Evolutionary conservation across 2,329 filamentous ascomycete species (phyloP), one percentile per base, ranked within the genome.

Genomic region (Arthrobotrys pseudoclavata): DNA sequence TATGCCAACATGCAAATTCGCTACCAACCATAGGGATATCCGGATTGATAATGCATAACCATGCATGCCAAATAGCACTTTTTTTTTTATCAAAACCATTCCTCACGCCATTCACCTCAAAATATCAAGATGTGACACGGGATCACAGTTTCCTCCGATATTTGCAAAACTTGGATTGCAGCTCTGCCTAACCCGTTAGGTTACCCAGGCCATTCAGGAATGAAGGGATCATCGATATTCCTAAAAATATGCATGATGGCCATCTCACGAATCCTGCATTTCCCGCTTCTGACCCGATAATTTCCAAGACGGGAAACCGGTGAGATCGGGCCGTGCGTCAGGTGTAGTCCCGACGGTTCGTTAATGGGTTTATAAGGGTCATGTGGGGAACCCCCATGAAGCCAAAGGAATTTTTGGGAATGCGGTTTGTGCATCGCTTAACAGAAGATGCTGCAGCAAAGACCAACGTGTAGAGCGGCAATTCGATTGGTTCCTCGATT

Each of bases 11-110:
- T 13, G 15, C 50, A 24, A n/a, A 40, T 40, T 37, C 24, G 47
- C 47, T 57, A 37, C 52, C 52, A 12, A 18, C 24, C n/a, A 15
- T 37, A 9, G 29, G 29, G 18, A 57, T 60, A n/a, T 24, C 34
- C 22, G 69, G 60, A 57, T 71, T 57, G 69, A 64, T 66, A 66
- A 71, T 71, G 60, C 69, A 64, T 66, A 45, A 66, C 48, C 64
- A 60, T 72, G 57, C 67, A 62, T 55, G 20, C 20, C 20, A 26
- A 6, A 62, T 34, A 34, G 31, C 37, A 22, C 47, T 13, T 20
- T 40, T 42, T 60, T n/a, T 42, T 5, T n/a, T n/a, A n/a, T n/a
- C 5, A 40, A 26, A 24, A 20, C n/a, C 42, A 42, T n/a, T 18
- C 15, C 40, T 7, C n/a, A 42, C n/a, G 13, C 15, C 15, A 2